Evolutionary conservation across 306 rosid genomes (phyloP).

Genomic region (Oxytropis ochrocephala): DNA sequence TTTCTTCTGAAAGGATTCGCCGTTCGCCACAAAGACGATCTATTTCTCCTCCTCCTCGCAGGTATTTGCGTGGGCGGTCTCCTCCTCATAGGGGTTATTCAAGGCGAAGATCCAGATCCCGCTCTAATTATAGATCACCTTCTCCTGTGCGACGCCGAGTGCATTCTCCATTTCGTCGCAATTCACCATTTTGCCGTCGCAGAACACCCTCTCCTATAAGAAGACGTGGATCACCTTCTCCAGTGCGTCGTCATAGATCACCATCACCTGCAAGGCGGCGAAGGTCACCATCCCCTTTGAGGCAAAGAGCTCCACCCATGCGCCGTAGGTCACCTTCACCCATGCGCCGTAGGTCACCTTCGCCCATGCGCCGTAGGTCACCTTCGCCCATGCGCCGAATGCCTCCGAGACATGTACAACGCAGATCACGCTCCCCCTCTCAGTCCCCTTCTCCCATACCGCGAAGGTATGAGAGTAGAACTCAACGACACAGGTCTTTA

Average conservation of each 20-base stretch:
- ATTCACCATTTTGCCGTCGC: conserved; percentile 19
- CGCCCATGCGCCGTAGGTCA: conserved; percentile 17
- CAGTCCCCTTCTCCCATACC: conserved; percentile 28
- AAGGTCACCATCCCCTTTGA: conserved; percentile 36
- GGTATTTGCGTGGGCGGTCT: conserved; percentile 42
- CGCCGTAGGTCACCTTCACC: conserved; percentile 33
- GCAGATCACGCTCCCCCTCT: conserved; percentile 31
- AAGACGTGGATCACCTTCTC: conserved; percentile 21
- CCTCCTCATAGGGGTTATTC: conserved; percentile 26
- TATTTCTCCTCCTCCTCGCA: conserved; percentile 30
- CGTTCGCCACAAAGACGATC: conserved; percentile 39
- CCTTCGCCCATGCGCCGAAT: conserved; percentile 30
- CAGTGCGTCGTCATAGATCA: conserved; percentile 10
- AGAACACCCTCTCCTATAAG: conserved; percentile 45
- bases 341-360: conserved; percentile 26
- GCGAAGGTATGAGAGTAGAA: conserved; percentile 36
- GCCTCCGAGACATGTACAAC: conserved; percentile 9
- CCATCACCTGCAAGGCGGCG: conserved; percentile 24
- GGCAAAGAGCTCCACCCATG: conserved; percentile 10
- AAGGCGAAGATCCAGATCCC: conserved; percentile 39
- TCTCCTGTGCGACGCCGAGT: conserved; percentile 40
- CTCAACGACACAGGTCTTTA: conserved; percentile 32
- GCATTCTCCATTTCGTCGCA: conserved; percentile 40
- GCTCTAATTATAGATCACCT: conserved; percentile 37
- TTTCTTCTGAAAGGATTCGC: conserved; percentile 42